Percentiles rank a stretch among this genome's conserved stretches.
phyloP scores from a whole-genome alignment of 139 green algal genomes.

The Chlorokybus atmophyticus region DNA sequence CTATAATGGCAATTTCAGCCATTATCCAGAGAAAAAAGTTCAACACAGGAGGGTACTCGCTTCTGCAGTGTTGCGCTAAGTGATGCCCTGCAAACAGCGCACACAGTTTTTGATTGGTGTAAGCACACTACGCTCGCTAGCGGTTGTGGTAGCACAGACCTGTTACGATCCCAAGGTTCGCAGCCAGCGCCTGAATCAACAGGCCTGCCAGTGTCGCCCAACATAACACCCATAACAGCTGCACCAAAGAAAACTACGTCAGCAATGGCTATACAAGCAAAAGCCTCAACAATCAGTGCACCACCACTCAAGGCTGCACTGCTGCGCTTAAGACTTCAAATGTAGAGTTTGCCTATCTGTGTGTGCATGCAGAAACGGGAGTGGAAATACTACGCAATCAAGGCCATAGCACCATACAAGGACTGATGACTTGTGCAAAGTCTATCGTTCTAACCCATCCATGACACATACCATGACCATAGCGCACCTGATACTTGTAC shows the following conservation, averaged over 20 bases:
- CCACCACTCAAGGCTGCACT: too few species aligned
- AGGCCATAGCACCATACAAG: not conserved
- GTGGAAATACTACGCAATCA: not conserved
- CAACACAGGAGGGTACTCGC: constrained; percentile 21
- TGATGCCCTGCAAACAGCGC: constrained; percentile 46
- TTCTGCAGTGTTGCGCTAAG: constrained; percentile 66
- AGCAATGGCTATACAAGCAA: too few species aligned
- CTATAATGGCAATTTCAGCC: constrained; percentile 31
- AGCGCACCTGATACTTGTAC: constrained; percentile 14
- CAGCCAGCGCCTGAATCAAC: constrained; percentile 62
- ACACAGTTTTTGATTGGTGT: too few species aligned
- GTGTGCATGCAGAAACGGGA: not conserved
- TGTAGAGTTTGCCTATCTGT: not conserved
- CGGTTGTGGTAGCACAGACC: constrained; percentile 15
- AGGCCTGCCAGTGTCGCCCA: constrained; percentile 57
- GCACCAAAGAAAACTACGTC: not conserved
- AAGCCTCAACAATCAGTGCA: too few species aligned
- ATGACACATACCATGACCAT: too few species aligned
- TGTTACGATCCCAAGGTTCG: constrained; percentile 69
- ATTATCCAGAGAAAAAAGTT: constrained; percentile 26
- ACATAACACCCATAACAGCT: constrained; percentile 58
- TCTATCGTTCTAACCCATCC: too few species aligned
- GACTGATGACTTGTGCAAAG: not conserved
- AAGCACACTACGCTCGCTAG: too few species aligned
- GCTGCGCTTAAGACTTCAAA: too few species aligned